Percentiles rank a stretch among this genome's conserved stretches.
Evolutionary conservation across 1,139 yeast species (phyloP).

Genomic region (Geotrichum candidum): DNA sequence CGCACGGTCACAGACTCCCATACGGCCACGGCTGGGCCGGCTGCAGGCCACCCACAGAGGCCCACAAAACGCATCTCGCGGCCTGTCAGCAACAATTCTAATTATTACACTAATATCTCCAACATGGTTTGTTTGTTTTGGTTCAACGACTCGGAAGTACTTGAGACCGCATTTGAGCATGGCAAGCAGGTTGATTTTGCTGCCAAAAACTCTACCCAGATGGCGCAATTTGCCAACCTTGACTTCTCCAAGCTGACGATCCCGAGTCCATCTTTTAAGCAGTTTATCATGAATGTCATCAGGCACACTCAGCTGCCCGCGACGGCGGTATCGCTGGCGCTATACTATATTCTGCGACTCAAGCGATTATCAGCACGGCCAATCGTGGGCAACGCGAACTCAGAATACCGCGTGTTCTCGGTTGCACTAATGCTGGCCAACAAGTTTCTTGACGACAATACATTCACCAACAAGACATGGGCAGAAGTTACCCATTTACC

Average conservation of each 20-base stretch:
- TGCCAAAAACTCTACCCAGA: neutral
- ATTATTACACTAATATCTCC: conserved; percentile 28
- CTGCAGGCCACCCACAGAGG: neutral
- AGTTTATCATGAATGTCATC: conserved; percentile 29
- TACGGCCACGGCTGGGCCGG: neutral
- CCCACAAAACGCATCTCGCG: conserved; percentile 1
- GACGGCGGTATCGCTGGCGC: conserved; percentile 34
- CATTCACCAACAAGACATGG: conserved; percentile 90
- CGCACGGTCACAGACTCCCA: neutral
- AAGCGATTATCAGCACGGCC: conserved; percentile 26
- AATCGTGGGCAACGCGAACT: conserved; percentile 33
- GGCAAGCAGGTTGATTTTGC: conserved; percentile 16
- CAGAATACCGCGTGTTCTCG: conserved; percentile 55
- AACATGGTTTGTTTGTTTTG: conserved; percentile 32
- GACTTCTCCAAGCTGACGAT: conserved; percentile 18
- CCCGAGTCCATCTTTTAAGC: conserved; percentile 23
- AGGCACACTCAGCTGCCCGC: conserved; percentile 34
- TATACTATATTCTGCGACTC: conserved; percentile 34
- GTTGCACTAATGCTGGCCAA: conserved; percentile 74
- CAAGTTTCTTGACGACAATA: conserved; percentile 89
- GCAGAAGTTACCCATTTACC: conserved; percentile 79
- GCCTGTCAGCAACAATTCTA: conserved; percentile 3
- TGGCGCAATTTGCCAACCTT: neutral
- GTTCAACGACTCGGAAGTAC: conserved; percentile 26
- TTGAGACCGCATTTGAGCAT: conserved; percentile 19